These are phyloP conservation scores for Scleromitrula shiraiana DNA, from an alignment of 2,329 filamentous ascomycete genomes.

Conservation along the genomic window DNA sequence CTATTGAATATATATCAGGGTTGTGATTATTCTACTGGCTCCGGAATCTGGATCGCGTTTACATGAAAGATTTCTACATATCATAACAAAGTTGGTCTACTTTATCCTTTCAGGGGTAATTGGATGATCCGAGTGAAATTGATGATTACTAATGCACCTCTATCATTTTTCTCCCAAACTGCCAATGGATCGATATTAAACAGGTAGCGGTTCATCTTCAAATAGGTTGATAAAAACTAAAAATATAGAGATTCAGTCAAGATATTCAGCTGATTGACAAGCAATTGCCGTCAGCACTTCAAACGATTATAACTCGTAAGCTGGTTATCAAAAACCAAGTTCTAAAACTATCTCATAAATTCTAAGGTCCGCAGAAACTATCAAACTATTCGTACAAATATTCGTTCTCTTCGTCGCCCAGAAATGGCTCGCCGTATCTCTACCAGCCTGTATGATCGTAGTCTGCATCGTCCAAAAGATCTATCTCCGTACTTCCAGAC, in stretches of 20 bases:
- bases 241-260: conserved; percentile 16
- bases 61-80: conserved; percentile 29
- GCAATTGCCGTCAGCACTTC: conserved; percentile 25
- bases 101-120: conserved; percentile 8
- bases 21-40: conserved; percentile 27
- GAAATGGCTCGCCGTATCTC: conserved; percentile 35
- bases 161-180: conserved; percentile 32
- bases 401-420: conserved; percentile 39
- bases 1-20: neutral
- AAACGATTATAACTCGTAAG: conserved; percentile 30
- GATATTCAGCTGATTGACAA: conserved; percentile 16
- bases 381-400: conserved; percentile 36
- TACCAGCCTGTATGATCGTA: conserved; percentile 40
- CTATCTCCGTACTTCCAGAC: conserved; percentile 52
- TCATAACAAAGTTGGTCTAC: conserved; percentile 23
- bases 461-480: conserved; percentile 47
- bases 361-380: conserved; percentile 15
- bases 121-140: neutral
- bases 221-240: neutral
- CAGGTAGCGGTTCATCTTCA: conserved; percentile 22
- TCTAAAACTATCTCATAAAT: neutral
- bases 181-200: conserved; percentile 37
- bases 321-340: neutral
- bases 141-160: neutral
- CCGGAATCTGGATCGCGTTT: conserved; percentile 31